A percentile compares a stretch with the other conserved stretches of the same genome.
phyloP scores from a whole-genome alignment of 805 yeast species.

The Debaryomyces maramus region DNA sequence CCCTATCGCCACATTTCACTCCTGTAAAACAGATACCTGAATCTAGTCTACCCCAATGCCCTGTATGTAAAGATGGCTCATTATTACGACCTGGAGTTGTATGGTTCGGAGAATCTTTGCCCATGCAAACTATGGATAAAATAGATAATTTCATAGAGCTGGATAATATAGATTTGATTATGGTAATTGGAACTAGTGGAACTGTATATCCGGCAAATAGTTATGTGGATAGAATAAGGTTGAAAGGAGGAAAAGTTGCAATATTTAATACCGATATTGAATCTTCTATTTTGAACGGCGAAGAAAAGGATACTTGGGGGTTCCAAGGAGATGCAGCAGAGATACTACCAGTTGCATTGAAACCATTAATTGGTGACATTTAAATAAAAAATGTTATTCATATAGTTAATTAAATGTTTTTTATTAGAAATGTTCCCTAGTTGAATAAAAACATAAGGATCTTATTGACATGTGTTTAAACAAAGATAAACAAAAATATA shows the following conservation, averaged over 20 bases:
- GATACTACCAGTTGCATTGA: slow-evolving; percentile 64
- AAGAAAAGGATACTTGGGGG: slow-evolving; percentile 57
- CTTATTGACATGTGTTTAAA: neutral
- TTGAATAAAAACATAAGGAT: no score
- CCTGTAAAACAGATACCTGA: slow-evolving; percentile 51
- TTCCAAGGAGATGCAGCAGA: slow-evolving; percentile 80
- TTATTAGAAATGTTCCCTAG: no score
- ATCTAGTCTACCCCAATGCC: slow-evolving; percentile 70
- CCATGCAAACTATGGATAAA: slow-evolving; percentile 57
- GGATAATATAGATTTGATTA: slow-evolving; percentile 62
- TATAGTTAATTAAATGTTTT: no score
- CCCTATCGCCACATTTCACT: slow-evolving; percentile 42
- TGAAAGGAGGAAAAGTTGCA: slow-evolving; percentile 79
- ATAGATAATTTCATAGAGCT: slow-evolving; percentile 70
- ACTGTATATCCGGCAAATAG: slow-evolving; percentile 92
- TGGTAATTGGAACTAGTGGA: slow-evolving; percentile 85
- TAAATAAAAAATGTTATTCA: neutral
- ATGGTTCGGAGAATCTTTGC: slow-evolving; percentile 92
- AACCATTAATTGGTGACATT: slow-evolving; percentile 41
- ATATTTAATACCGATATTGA: slow-evolving; percentile 74
- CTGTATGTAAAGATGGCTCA: slow-evolving; percentile 60
- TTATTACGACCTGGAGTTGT: slow-evolving; percentile 85
- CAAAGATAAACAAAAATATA: neutral
- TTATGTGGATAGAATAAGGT: slow-evolving; percentile 73
- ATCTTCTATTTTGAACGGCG: slow-evolving; percentile 40